A percentile compares a stretch with the other conserved stretches of the same genome.
Evolutionary conservation across 2,329 filamentous ascomycete genomes (phyloP).

Genomic region (Mycosphaerella sp.): DNA sequence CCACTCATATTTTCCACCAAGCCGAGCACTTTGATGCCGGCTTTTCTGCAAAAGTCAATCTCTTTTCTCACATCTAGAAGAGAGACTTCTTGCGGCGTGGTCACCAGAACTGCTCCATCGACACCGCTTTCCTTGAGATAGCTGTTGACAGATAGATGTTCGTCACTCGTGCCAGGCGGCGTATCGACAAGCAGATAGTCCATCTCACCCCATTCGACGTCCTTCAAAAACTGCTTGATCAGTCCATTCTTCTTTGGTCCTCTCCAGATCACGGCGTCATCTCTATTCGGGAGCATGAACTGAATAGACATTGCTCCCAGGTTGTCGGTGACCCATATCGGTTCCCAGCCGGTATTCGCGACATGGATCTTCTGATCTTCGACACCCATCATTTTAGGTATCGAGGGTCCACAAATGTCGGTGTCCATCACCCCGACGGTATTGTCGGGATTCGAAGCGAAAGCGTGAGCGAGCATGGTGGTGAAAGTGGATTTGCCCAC

Average conservation of each 20-base stretch:
- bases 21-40: constrained; percentile 78
- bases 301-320: constrained; percentile 95
- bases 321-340: constrained; percentile 93
- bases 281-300: constrained; percentile 90
- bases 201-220: constrained; percentile 94
- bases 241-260: constrained; percentile 98
- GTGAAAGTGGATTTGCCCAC: constrained; percentile 96
- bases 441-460: constrained; percentile 70
- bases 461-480: constrained; percentile 78
- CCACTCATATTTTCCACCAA: constrained; percentile 98
- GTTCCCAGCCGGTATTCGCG: constrained; percentile 81
- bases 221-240: constrained; percentile 96
- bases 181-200: constrained; percentile 94
- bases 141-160: constrained; percentile 89
- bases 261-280: constrained; percentile 96
- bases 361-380: constrained; percentile 91
- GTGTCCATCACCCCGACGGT: constrained; percentile 96
- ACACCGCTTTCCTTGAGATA: constrained; percentile 87
- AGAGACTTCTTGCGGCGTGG: constrained; percentile 89
- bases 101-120: constrained; percentile 86
- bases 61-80: constrained; percentile 93
- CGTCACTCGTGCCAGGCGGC: constrained; percentile 88
- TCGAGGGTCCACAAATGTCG: constrained; percentile 91
- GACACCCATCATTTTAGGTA: constrained; percentile 99
- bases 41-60: constrained; percentile 95